Base-by-base conservation (phyloP, 2,329 filamentous ascomycete genomes). In the Dactylellina drechsleri region DNA sequence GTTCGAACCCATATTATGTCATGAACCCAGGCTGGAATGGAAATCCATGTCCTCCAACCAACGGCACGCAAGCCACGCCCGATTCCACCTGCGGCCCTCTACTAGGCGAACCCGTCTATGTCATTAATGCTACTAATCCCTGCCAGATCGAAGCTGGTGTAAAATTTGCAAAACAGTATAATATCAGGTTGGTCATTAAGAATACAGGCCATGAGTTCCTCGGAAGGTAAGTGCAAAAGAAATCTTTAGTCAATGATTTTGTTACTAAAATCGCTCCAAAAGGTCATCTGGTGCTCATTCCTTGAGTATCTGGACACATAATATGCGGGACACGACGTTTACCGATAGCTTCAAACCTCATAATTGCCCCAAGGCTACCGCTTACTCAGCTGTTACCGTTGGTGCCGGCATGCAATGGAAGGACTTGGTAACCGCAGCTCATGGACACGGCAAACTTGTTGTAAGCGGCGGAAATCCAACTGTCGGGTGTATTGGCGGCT, bases 191-290 rank as follows among this genome's bases (percentile, higher is more conserved):
- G 3, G 78, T 76, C 31, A 80, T 82, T 53, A 81, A 81, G 72
- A 83, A 82, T 66, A 80, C 80, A 0, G 82, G 82, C 1, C 82
- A 82, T 68, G 81, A 82, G 61, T 82, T 81, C 59, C 75, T 81
- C 15, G 79, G 81, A 40, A 79, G 81, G 71, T 75, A 56, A 43
- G 64, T n/a, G n/a, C 18, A 56, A 12, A 28, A 4, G 13, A 6
- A n/a, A 40, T 23, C 16, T 15, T 20, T 52, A 8, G 43, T 58
- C 50, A 52, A 43, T 23, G 47, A 43, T 43, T 57, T 20, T 16
- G 15, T 12, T 31, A 36, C 50, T 53, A 16, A 15, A 15, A 10
- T 36, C 52, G 6, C 15, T 8, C 28, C 45, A 47, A 18, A 23
- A 75, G 71, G 12, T 80, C 81, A 15, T 77, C 79, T 49, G 79